Evolutionary conservation across 768 basidiomycete species (phyloP).

Genomic region (Hypholoma sublateritium): DNA sequence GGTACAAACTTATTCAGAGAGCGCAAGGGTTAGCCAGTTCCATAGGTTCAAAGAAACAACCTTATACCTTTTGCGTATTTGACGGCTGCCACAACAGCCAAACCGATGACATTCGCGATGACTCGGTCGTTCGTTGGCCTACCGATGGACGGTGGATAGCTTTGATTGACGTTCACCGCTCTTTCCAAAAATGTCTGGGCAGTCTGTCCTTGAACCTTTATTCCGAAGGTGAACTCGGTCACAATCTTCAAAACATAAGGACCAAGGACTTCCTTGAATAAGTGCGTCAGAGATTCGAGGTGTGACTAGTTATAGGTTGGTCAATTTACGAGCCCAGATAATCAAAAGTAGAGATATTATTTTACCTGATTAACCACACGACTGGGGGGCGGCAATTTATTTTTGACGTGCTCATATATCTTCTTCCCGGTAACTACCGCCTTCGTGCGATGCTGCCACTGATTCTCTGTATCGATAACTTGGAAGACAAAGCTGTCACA

Average conservation of each 20-base stretch:
- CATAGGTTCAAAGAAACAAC: not conserved
- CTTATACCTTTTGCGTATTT: slow-evolving; percentile 22
- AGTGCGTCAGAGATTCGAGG: no score
- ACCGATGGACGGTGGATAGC: not conserved
- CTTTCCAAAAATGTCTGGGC: slow-evolving; percentile 18
- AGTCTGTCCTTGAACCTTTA: slow-evolving; percentile 4
- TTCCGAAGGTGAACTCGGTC: slow-evolving; percentile 3
- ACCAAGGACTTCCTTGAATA: no score
- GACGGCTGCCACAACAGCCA: slow-evolving; percentile 21
- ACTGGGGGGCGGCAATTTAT: not conserved
- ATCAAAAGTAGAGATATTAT: not conserved
- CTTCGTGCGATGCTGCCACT: slow-evolving; percentile 15
- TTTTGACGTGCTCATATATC: not conserved
- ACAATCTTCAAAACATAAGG: no score
- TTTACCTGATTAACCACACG: not conserved
- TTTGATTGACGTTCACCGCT: slow-evolving; percentile 13
- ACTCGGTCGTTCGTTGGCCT: not conserved
- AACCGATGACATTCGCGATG: slow-evolving; percentile 10
- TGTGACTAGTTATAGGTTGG: no score
- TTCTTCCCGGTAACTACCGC: slow-evolving; percentile 14
- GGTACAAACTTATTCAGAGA: slow-evolving; percentile 16
- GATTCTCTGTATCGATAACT: slow-evolving; percentile 21
- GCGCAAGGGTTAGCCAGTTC: not conserved
- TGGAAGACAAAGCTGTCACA: slow-evolving; percentile 21
- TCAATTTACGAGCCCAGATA: no score